Conservation (phyloP, 2,329 filamentous ascomycete species). For the Metarhizium rileyi region DNA sequence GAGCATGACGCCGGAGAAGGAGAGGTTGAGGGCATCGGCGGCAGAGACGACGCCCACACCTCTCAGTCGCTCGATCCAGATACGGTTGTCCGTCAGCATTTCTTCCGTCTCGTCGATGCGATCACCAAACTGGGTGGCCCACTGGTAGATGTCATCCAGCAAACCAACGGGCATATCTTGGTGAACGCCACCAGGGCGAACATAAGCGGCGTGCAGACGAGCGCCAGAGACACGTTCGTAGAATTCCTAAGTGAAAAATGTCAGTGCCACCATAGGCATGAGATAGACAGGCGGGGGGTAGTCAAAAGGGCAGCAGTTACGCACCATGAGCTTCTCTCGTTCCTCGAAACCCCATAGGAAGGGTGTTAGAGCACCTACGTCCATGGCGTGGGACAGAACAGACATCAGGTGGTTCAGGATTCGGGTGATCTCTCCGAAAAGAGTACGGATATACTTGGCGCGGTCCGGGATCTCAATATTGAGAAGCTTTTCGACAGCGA, state of each 20-base stretch:
- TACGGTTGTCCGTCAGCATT: conserved; percentile 96
- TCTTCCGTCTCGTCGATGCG: conserved; percentile 98
- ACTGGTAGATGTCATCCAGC: conserved; percentile 98
- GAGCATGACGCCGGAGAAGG: conserved; percentile 95
- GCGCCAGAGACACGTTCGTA: conserved; percentile 98
- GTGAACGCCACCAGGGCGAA: conserved; percentile 90
- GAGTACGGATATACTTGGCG: conserved; percentile 91
- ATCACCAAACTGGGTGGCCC: conserved; percentile 98
- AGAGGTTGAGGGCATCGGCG: conserved; percentile 90
- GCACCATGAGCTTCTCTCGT: conserved; percentile 98
- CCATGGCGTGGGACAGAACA: conserved; percentile 94
- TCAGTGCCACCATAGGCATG: background rate
- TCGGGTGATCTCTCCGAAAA: conserved; percentile 93
- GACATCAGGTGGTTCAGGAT: conserved; percentile 98
- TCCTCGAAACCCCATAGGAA: conserved; percentile 99
- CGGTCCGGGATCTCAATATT: conserved; percentile 93
- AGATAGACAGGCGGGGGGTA: background rate
- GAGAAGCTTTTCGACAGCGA: conserved; percentile 94
- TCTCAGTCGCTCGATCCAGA: conserved; percentile 92
- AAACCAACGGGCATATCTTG: conserved; percentile 91
- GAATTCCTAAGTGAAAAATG: conserved; percentile 63
- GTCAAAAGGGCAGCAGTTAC: conserved; percentile 15
- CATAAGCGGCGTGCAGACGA: conserved; percentile 92
- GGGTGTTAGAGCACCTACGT: conserved; percentile 93
- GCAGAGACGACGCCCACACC: conserved; percentile 87